Evolutionary conservation across 768 basidiomycete species (phyloP).

Genomic region (Tricholoma matsutake): DNA sequence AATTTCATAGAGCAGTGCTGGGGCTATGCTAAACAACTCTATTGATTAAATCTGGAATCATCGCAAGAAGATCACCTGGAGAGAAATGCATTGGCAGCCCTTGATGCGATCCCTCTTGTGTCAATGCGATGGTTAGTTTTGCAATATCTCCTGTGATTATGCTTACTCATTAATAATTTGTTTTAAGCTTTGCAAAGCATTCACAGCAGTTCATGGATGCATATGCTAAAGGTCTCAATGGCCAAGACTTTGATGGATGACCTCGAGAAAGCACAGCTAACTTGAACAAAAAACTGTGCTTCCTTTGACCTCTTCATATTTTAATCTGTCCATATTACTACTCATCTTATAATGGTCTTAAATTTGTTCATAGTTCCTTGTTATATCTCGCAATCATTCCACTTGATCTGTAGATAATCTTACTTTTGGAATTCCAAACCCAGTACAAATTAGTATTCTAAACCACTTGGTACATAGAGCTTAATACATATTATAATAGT

Average conservation of each 20-base stretch:
- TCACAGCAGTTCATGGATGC: neutral
- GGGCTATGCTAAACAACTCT: neutral
- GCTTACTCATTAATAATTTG: neutral
- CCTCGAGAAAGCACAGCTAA: no score
- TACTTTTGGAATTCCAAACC: neutral
- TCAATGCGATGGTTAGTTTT: neutral
- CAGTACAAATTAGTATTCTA: neutral
- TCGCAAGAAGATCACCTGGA: no score
- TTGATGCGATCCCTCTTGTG: no score
- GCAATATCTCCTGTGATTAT: neutral
- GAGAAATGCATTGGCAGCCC: no score
- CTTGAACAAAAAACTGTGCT: no score
- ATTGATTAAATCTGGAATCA: no score
- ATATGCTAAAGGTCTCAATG: neutral
- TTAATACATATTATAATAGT: neutral
- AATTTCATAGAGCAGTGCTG: conserved; percentile 26
- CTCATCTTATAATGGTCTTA: no score
- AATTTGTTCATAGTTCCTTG: no score
- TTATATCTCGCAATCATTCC: no score
- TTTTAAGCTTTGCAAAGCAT: neutral
- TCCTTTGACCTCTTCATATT: neutral
- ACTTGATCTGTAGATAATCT: no score
- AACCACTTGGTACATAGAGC: neutral
- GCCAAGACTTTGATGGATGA: no score
- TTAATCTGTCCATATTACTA: neutral